Conservation (phyloP, 805 yeast species). For the Isabelozyma gotoi region DNA sequence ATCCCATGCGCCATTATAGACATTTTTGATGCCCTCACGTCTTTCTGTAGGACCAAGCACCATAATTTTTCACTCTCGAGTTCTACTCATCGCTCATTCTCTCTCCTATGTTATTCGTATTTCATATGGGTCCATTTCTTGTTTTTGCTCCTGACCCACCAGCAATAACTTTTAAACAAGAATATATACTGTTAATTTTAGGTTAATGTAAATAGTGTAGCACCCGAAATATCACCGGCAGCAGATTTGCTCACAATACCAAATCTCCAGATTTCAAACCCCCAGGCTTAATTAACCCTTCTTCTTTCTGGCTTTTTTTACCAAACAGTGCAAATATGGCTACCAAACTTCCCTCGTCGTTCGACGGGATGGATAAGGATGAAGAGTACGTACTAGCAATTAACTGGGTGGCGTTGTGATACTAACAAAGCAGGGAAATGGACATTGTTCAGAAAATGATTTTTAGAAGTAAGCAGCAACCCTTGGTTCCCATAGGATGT, state of each 20-base stretch:
- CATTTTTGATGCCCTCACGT: no score
- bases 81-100: no score
- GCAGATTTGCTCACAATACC: neutral
- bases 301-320: no score
- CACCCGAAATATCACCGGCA: neutral
- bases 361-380: constrained; percentile 35
- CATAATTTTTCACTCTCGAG: no score
- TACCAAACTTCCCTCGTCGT: constrained; percentile 46
- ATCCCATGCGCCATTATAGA: neutral
- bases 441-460: constrained; percentile 55
- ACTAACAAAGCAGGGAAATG: constrained; percentile 25
- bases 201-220: neutral
- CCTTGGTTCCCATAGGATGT: constrained; percentile 83
- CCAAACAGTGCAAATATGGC: constrained; percentile 7
- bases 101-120: neutral
- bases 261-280: neutral
- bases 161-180: constrained; percentile 1
- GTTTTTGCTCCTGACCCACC: constrained; percentile 1
- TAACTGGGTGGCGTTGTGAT: neutral
- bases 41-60: no score
- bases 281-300: neutral
- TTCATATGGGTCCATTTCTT: neutral
- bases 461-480: constrained; percentile 76
- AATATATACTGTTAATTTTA: neutral
- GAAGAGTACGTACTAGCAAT: constrained; percentile 44